Base-by-base conservation (phyloP, 306 rosid species). In the Sechiopsis laciniata region DNA sequence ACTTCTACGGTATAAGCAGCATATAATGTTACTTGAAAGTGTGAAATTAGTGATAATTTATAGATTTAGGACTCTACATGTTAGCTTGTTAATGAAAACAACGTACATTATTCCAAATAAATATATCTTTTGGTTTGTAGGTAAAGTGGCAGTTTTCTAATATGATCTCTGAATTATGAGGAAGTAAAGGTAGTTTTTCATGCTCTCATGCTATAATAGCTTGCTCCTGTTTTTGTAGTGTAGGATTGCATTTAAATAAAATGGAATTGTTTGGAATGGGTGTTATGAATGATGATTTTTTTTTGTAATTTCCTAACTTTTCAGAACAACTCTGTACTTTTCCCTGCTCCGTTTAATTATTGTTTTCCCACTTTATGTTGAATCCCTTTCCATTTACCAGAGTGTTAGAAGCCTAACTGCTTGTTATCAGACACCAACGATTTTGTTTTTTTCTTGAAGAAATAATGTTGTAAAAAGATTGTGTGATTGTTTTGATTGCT, bases 101-200 rank as follows among this genome's bases (percentile, higher is more conserved):
- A 85, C 91, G 89, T 85, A 86, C 91, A 82, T 88, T 77, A 91
- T 95, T 95, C 96, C 97, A 91, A 95, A 91, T 95, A 91, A 91
- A 91, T 85, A 89, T 89, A 82, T 90, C 92, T 91, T 95, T 88
- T 95, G 92, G 85, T 91, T 89, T 94, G 98, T 94, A 94, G 98
- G 98, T 94, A 86, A 83, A 79, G 97, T 87, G 89, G 99, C 77
- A 88, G 96, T 95, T 86, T 94, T 85, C 97, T 93, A 87, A 80
- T 85, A 89, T 89, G 99, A 89, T 94, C 98, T 89, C 99, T 95
- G 99, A 95, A 91, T 86, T 89, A 91, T 84, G 98, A 91, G 87
- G 99, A 91, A 82, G 86, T 91, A 85, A 91, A 95, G 99, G 99
- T 95, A 95, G 97, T 85, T 91, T 42, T 42, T 87, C 99, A 87